phyloP scores from a whole-genome alignment of 768 basidiomycete species.

The Tremella mesenterica region DNA sequence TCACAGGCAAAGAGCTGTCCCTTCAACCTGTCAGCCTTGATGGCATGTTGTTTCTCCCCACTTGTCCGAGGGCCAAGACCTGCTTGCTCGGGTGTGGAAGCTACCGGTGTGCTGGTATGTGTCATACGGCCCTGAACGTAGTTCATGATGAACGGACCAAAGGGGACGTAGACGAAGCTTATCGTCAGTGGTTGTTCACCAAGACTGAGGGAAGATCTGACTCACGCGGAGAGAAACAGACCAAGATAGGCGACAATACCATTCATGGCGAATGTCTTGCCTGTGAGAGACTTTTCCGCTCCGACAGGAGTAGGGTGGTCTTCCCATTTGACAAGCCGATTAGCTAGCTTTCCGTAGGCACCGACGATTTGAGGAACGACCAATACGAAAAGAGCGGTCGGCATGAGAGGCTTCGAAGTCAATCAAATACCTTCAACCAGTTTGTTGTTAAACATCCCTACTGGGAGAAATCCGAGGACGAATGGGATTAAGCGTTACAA shows the following conservation, averaged over 20 bases:
- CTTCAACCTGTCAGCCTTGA: constrained; percentile 54
- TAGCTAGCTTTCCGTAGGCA: constrained; percentile 62
- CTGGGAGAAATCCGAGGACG: no score
- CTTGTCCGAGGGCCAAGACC: constrained; percentile 31
- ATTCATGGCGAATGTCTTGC: constrained; percentile 82
- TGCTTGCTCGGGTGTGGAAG: constrained; percentile 39
- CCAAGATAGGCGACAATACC: constrained; percentile 85
- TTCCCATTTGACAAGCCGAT: constrained; percentile 73
- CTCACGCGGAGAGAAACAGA: constrained; percentile 76
- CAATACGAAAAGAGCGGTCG: constrained; percentile 71
- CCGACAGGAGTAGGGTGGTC: constrained; percentile 75
- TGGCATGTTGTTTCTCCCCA: constrained; percentile 26
- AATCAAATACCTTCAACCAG: not conserved
- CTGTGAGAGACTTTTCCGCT: constrained; percentile 68
- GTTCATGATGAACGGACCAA: constrained; percentile 74
- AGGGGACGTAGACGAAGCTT: constrained; percentile 77
- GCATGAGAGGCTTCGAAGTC: constrained; percentile 58
- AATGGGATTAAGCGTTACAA: not conserved
- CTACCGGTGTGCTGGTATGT: constrained; percentile 18
- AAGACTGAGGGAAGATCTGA: not conserved
- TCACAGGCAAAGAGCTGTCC: constrained; percentile 82
- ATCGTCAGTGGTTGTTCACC: constrained; percentile 4
- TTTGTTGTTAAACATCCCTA: no score
- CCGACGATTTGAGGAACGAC: constrained; percentile 72
- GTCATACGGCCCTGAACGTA: constrained; percentile 44